Evolutionary conservation across 768 basidiomycete genomes (phyloP), one percentile per base, ranked within the genome.

Genomic region (Boletus reticuloceps): DNA sequence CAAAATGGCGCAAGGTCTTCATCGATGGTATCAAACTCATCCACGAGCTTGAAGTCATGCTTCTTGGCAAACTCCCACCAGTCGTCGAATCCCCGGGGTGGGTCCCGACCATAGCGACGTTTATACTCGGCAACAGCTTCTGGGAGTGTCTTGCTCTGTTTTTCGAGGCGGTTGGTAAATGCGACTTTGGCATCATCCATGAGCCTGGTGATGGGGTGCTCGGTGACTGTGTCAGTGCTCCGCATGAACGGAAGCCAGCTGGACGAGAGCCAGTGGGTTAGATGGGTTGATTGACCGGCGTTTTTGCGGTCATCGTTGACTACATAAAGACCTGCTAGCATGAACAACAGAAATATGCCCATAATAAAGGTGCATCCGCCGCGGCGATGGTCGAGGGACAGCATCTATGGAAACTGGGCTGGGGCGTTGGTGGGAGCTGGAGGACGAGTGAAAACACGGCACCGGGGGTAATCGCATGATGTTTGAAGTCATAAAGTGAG

Each of bases 11-110:
- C 82, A 47, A 99, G 72, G 67, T 98, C 96, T 50, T 79, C 77
- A 36, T 82, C 66, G 17, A 96, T 77, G 6, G 81, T 79, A 55
- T 92, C 91, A 64, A 93, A 98, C 68, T 98, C 96, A 69, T 98
- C 96, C 6, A 89, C 77, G 72, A 98, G 83, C 62, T 85, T 82
- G 45, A 91, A 86, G 7, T 81, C 73, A 70, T 92, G 81, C 53
- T 83, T 76, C 68, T 80, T 74, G 14, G 87, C 89, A 70, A 93
- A 98, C 43, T 72, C 67, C 82, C 85, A 96, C 96, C 96, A 98
- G 29, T 80, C 73, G 66, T 94, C 95, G 59, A 98, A 99, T 1
- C 94, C 96, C 42, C 80, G 82, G 0, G 97, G 96, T 6, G 97
- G 97, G 36, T 83, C 73, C 39, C 89, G 82, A 11, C 76, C 76